A percentile compares a stretch with the other conserved stretches of the same genome.
Evolutionary conservation across 768 basidiomycete genomes (phyloP).

Genomic region (Pholiota molesta): DNA sequence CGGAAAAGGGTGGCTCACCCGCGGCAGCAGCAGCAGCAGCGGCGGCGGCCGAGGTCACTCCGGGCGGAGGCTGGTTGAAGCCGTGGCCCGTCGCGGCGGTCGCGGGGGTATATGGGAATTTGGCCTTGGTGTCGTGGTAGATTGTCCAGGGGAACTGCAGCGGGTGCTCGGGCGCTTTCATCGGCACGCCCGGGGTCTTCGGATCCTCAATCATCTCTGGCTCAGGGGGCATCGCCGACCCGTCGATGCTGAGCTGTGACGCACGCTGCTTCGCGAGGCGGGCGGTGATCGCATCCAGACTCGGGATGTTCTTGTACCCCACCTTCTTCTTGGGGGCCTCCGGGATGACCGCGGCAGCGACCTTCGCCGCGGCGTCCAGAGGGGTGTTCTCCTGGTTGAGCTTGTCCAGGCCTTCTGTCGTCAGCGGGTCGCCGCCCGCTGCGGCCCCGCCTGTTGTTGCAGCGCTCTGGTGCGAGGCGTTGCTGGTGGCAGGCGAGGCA

Average conservation of each 20-base stretch:
- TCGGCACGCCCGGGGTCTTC: constrained; percentile 73
- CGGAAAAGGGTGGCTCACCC: constrained; percentile 31
- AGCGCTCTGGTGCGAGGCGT: constrained; percentile 49
- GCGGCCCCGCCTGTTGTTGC: constrained; percentile 36
- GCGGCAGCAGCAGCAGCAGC: constrained; percentile 19
- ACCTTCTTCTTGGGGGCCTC: constrained; percentile 41
- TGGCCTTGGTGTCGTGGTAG: constrained; percentile 86
- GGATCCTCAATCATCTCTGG: constrained; percentile 82
- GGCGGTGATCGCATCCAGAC: constrained; percentile 83
- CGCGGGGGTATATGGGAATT: constrained; percentile 61
- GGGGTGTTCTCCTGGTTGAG: constrained; percentile 54
- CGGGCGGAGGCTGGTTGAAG: constrained; percentile 23
- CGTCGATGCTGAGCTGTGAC: constrained; percentile 62
- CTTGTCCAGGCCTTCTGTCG: constrained; percentile 66
- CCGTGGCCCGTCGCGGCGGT: constrained; percentile 24
- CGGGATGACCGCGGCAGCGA: constrained; percentile 22
- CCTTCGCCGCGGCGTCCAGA: constrained; percentile 23
- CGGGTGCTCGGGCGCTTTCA: constrained; percentile 81
- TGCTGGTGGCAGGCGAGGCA: constrained; percentile 59
- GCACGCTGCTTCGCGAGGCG: constrained; percentile 66
- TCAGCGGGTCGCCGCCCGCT: constrained; percentile 56
- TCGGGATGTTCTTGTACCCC: constrained; percentile 91
- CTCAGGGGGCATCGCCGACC: constrained; percentile 72
- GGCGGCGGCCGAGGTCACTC: constrained; percentile 20
- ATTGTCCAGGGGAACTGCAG: constrained; percentile 88